Base-by-base conservation (phyloP, 2,329 filamentous ascomycete species). In the Ustulina deusta region DNA sequence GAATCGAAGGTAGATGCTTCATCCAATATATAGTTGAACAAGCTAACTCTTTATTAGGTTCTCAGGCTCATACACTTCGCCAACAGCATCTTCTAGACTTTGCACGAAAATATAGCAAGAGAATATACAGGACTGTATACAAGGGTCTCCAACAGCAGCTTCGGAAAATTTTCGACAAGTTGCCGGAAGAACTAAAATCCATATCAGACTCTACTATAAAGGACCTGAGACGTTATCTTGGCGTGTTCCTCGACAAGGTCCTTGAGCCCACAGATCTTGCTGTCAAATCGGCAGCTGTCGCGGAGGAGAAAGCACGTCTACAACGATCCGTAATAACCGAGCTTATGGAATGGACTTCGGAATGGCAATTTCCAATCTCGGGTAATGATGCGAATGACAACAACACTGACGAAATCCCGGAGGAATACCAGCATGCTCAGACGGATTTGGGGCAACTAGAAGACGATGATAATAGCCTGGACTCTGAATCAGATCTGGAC, bases 211-310 rank as follows among this genome's bases (percentile, higher is more conserved):
- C 3, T 22, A 15, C 29, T 22, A 25, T 48, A 4, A 27, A 17
- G 2, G 27, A 22, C 22, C 20, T 62, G 36, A 15, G 29, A 13
- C 22, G 56, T 32, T 36, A 64, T 46, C 48, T 66, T 4, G 11
- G 25, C 10, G 13, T 58, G 20, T 40, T 63, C n/a, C 40, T 69
- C 3, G 52, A 62, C 48, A 69, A 66, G 25, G 17, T 63, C 4
- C 42, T 69, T 17, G 52, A 60, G 27, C 36, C 54, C 1, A 36
- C 20, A n/a, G 49, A 51, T 27, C 17, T 51, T 32, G 25, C 38
- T 58, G 42, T 54, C 27, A 59, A 63, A 25, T 27, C 55, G 17
- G 52, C 59, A 34, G 54, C 40, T 29, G 44, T 66, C 5, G 44
- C 48, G 13, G 51, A 66, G 4, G 29, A 62, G n/a, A 51, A 60